Base-by-base conservation (phyloP, 805 yeast species). In the Barnettozyma siamensis region DNA sequence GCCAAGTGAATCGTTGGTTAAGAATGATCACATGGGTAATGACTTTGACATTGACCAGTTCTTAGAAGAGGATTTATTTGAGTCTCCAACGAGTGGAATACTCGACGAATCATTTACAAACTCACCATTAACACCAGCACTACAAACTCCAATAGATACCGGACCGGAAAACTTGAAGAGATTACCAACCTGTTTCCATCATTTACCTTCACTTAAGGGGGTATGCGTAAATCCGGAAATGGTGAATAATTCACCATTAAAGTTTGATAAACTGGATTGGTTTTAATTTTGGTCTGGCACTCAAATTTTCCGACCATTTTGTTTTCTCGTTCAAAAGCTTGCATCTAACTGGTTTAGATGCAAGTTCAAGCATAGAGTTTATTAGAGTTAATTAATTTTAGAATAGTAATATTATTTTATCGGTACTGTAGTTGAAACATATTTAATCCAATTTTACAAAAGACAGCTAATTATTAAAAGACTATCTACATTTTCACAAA, bases 101-200 rank as follows among this genome's bases (percentile, higher is more conserved):
- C 20, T 35, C 21, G 30, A 41, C 19, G 40, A 35, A 16, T 18
- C 37, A 9, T 30, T 21, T 17, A 32, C 37, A 6, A 44, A 44
- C 28, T 41, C 47, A 5, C 49, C 49, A 31, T 20, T 40, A n/a
- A 45, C 49, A 11, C 49, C 49, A 19, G 33, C 35, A 2, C 27
- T 40, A 13, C 44, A 40, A 30, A 42, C 44, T 20, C 48, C 48
- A n/a, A 15, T 45, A 2, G 33, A 18, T 18, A 31, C 31, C 9
- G 19, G 13, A 31, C 13, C 18, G 13, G 24, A 11, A 15, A 35
- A 31, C n/a, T 8, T 31, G 6, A 26, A 37, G 10, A 23, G 23
- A n/a, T 29, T 20, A 11, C 34, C 34, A n/a, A n/a, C n/a, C n/a
- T n/a, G n/a, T n/a, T n/a, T n/a, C n/a, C n/a, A n/a, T n/a, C n/a